Percentiles rank a stretch among this genome's conserved stretches.
Evolutionary conservation across 371 early-diverging fungal species (phyloP).

Genomic region (Hamiltosporidium tvaerminnensis): DNA sequence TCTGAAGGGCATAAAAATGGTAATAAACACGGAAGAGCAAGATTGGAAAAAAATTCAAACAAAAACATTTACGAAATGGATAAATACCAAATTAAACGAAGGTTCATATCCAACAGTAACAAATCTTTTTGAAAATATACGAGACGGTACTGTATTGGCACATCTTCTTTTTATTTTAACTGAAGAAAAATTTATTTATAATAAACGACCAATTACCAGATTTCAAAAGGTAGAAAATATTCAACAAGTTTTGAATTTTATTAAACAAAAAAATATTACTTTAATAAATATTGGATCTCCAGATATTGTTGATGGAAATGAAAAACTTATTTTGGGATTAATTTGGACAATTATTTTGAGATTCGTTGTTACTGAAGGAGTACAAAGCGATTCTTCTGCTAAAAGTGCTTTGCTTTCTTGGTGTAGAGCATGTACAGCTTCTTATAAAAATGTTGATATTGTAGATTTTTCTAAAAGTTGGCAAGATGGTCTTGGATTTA

Average conservation of each 20-base stretch:
- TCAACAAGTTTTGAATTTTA: slow-evolving; percentile 72
- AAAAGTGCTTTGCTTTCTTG: slow-evolving; percentile 71
- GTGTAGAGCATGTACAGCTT: slow-evolving; percentile 78
- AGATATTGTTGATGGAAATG: slow-evolving; percentile 81
- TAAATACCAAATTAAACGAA: slow-evolving; percentile 66
- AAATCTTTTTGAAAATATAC: slow-evolving; percentile 59
- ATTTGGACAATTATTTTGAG: slow-evolving; percentile 88
- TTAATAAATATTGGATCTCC: slow-evolving; percentile 75
- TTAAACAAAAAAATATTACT: slow-evolving; percentile 64
- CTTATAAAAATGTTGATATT: slow-evolving; percentile 66
- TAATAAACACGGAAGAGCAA: background rate
- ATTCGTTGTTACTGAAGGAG: slow-evolving; percentile 76
- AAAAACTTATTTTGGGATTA: slow-evolving; percentile 80
- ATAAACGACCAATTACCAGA: slow-evolving; percentile 66
- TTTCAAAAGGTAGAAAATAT: slow-evolving; percentile 86
- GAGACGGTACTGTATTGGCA: slow-evolving; percentile 59
- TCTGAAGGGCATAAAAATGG: too few relatives aligned
- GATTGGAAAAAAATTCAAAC: slow-evolving; percentile 58
- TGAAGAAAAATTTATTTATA: slow-evolving; percentile 62
- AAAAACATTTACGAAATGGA: slow-evolving; percentile 62
- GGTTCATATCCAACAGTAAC: slow-evolving; percentile 56
- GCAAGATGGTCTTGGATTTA: slow-evolving; percentile 83
- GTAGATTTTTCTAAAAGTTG: slow-evolving; percentile 68
- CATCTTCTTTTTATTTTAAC: slow-evolving; percentile 54
- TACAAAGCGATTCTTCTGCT: slow-evolving; percentile 74